Percentiles rank a stretch among this genome's conserved stretches.
Conservation (phyloP, 2,329 filamentous ascomycete species). For the Balansia obtecta region DNA sequence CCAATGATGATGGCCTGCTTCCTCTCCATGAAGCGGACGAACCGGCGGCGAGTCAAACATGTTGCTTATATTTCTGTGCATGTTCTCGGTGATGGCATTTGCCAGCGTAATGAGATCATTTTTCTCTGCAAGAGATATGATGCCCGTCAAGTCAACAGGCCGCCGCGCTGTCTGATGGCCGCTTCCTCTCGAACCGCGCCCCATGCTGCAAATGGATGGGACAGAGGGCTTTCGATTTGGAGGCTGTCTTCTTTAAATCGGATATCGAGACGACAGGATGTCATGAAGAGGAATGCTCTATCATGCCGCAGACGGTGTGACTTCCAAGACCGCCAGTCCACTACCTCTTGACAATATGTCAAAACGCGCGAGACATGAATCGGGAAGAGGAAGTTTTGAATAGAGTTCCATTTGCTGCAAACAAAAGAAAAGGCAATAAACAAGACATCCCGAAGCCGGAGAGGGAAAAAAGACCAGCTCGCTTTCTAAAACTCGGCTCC, state of each 20-base stretch:
- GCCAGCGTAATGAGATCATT: constrained; percentile 40
- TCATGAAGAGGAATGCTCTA: not conserved
- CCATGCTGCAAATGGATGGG: constrained; percentile 19
- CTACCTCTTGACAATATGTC: not conserved
- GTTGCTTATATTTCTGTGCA: constrained; percentile 38
- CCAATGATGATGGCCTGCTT: constrained; percentile 22
- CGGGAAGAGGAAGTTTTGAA: not conserved
- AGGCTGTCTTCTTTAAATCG: not conserved
- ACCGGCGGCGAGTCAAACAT: constrained; percentile 37
- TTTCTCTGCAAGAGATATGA: constrained; percentile 35
- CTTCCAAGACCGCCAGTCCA: not conserved
- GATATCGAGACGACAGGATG: not conserved
- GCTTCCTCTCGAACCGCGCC: constrained; percentile 24
- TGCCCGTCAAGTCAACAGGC: constrained; percentile 37
- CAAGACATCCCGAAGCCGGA: not conserved
- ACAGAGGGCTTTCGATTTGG: not conserved
- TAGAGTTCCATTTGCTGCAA: not conserved
- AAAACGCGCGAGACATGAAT: not conserved
- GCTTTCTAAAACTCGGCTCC: not conserved
- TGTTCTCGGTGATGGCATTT: constrained; percentile 39
- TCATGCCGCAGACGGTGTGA: not conserved
- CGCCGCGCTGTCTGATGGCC: constrained; percentile 25
- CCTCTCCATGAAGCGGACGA: constrained; percentile 17
- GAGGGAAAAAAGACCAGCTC: not conserved
- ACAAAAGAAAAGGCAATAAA: not conserved